Conservation (phyloP, 2,329 filamentous ascomycete genomes). For the Ophiocordyceps robertsii region DNA sequence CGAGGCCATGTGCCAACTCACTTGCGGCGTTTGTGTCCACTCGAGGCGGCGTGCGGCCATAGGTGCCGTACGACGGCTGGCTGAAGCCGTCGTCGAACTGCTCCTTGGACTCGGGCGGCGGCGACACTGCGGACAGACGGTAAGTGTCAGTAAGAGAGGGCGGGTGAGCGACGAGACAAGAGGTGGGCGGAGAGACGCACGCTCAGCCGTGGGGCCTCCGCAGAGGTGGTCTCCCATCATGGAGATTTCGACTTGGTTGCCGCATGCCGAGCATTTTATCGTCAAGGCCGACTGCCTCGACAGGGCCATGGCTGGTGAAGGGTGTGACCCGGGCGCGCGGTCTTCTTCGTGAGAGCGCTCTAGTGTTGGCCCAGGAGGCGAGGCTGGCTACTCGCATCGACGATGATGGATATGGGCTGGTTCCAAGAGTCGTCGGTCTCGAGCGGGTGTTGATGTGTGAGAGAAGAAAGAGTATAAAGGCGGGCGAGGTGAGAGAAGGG, state of each 20-base stretch:
- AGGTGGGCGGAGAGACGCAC: slow-evolving; percentile 17
- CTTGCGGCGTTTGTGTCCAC: slow-evolving; percentile 41
- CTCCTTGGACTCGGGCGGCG: slow-evolving; percentile 20
- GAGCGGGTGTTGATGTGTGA: too few species aligned
- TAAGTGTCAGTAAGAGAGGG: background rate
- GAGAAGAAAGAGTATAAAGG: too few species aligned
- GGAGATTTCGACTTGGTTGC: slow-evolving; percentile 65
- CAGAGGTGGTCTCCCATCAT: slow-evolving; percentile 80
- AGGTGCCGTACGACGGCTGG: slow-evolving; percentile 19
- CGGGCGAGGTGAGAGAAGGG: too few species aligned
- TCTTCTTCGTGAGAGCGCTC: background rate
- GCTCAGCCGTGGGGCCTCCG: slow-evolving; percentile 31
- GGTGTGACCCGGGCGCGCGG: background rate
- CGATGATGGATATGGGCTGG: too few species aligned
- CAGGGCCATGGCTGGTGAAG: slow-evolving; percentile 28
- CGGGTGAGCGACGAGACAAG: background rate
- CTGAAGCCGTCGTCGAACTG: slow-evolving; percentile 11
- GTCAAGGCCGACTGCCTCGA: slow-evolving; percentile 55
- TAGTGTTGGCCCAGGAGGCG: background rate
- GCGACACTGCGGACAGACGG: slow-evolving; percentile 18
- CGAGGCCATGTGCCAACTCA: slow-evolving; percentile 16
- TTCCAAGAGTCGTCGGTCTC: too few species aligned
- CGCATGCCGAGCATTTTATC: slow-evolving; percentile 79
- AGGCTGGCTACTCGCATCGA: background rate
- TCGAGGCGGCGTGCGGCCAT: slow-evolving; percentile 27